phyloP scores from a whole-genome alignment of 306 rosid species.

The Fragaria nilgerrensis region DNA sequence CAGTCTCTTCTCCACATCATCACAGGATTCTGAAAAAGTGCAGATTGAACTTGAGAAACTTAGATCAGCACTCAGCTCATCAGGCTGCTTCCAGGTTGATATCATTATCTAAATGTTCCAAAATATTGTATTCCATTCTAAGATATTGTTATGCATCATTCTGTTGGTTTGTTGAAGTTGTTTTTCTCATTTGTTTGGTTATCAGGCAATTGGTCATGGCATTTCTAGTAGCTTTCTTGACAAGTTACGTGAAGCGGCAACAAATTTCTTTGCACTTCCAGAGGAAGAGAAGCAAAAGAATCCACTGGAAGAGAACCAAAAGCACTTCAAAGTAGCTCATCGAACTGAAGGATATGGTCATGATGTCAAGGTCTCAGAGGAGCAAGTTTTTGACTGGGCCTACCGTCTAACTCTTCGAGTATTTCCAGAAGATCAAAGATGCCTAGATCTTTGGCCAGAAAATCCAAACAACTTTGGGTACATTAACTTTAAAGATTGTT shows the following conservation, averaged over 20 bases:
- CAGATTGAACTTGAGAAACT: constrained; percentile 45
- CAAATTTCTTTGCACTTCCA: constrained; percentile 55
- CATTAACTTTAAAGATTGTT: neutral
- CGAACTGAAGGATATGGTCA: constrained; percentile 62
- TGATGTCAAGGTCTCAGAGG: constrained; percentile 39
- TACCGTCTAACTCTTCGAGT: constrained; percentile 50
- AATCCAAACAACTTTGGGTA: constrained; percentile 52
- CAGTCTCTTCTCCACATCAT: constrained; percentile 32
- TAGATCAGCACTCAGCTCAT: constrained; percentile 48
- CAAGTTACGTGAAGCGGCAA: constrained; percentile 43
- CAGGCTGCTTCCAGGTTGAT: constrained; percentile 71
- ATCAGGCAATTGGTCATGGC: constrained; percentile 67
- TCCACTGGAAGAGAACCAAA: constrained; percentile 44
- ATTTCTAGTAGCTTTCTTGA: constrained; percentile 52
- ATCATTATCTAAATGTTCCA: neutral
- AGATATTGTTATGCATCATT: neutral
- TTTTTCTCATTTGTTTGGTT: neutral
- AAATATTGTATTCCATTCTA: neutral
- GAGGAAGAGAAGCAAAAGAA: constrained; percentile 50
- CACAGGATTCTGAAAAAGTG: neutral
- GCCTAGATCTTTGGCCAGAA: constrained; percentile 55
- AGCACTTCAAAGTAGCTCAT: constrained; percentile 36
- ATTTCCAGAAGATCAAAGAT: constrained; percentile 49
- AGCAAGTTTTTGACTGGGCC: constrained; percentile 69
- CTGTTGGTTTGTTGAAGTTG: neutral